phyloP scores from a whole-genome alignment of 2,329 filamentous ascomycete species.

The Sporothrix variecibatus region DNA sequence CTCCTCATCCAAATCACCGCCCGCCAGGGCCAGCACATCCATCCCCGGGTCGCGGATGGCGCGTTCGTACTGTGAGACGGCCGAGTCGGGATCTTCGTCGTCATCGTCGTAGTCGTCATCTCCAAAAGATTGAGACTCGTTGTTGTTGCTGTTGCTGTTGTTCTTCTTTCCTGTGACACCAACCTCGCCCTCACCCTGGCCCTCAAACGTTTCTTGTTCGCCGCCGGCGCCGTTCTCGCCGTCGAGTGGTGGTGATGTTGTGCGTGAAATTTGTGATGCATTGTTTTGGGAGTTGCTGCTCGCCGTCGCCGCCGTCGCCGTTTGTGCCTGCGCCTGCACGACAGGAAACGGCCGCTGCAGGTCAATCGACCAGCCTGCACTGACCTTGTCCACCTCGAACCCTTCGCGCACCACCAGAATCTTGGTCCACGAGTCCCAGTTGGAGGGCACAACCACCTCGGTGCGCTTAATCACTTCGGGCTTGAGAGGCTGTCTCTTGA shows the following conservation, averaged over 20 bases:
- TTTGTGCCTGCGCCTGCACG: conserved; percentile 24
- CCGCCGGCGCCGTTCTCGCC: neutral
- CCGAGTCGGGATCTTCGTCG: conserved; percentile 49
- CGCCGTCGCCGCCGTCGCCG: conserved; percentile 13
- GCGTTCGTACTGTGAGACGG: conserved; percentile 74
- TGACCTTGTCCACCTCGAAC: conserved; percentile 87
- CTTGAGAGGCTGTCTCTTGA: conserved; percentile 77
- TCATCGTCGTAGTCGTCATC: conserved; percentile 32
- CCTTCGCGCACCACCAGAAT: conserved; percentile 88
- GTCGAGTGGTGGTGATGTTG: neutral
- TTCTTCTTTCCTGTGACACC: neutral
- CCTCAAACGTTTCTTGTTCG: conserved; percentile 16
- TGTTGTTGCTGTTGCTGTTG: neutral
- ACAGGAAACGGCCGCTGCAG: conserved; percentile 60
- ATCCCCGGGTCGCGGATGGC: conserved; percentile 75
- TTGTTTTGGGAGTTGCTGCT: neutral
- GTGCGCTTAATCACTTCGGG: conserved; percentile 92
- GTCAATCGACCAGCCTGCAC: conserved; percentile 82
- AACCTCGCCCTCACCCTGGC: neutral
- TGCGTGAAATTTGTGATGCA: neutral
- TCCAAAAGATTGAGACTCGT: neutral
- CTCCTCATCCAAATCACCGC: neutral
- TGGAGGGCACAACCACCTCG: conserved; percentile 90
- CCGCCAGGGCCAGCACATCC: conserved; percentile 59
- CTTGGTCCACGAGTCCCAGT: conserved; percentile 99